Conservation (phyloP, 2,329 filamentous ascomycete species). For the Westerdykella aurantiaca region DNA sequence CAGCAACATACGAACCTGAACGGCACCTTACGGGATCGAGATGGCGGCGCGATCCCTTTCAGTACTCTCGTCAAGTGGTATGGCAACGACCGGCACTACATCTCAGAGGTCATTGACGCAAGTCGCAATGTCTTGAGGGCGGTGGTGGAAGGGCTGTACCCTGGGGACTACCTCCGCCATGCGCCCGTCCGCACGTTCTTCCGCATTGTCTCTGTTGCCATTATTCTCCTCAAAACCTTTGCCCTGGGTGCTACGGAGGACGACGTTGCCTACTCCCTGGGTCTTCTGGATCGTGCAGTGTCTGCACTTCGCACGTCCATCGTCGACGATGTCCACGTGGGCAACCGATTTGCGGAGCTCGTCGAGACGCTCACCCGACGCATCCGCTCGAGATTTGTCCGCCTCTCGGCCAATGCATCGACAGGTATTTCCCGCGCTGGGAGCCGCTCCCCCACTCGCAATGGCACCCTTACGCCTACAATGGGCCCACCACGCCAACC, state of each 20-base stretch:
- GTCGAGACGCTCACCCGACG: constrained; percentile 72
- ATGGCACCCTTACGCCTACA: constrained; percentile 22
- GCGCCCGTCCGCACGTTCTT: constrained; percentile 81
- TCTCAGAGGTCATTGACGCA: constrained; percentile 68
- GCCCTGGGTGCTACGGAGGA: constrained; percentile 72
- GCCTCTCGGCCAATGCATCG: constrained; percentile 48
- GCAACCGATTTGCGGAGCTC: constrained; percentile 76
- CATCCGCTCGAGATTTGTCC: constrained; percentile 64
- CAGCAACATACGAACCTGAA: constrained; percentile 24
- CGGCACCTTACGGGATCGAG: constrained; percentile 12
- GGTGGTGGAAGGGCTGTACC: constrained; percentile 70
- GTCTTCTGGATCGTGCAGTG: constrained; percentile 68
- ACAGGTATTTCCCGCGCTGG: constrained; percentile 36
- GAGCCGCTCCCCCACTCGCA: constrained; percentile 18
- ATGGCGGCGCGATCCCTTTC: constrained; percentile 43
- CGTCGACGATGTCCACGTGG: constrained; percentile 78
- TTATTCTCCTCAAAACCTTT: constrained; percentile 81
- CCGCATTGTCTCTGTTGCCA: constrained; percentile 76
- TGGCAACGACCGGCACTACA: constrained; percentile 56
- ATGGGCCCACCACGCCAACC: constrained; percentile 28
- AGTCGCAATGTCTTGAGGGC: constrained; percentile 70
- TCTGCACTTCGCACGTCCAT: constrained; percentile 70
- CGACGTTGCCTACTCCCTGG: constrained; percentile 69
- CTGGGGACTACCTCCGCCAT: constrained; percentile 71
- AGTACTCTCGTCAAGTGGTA: constrained; percentile 46